These are phyloP conservation scores for Verticillium albo-atrum DNA, from an alignment of 2,329 filamentous ascomycete genomes.

Conservation along the genomic window DNA sequence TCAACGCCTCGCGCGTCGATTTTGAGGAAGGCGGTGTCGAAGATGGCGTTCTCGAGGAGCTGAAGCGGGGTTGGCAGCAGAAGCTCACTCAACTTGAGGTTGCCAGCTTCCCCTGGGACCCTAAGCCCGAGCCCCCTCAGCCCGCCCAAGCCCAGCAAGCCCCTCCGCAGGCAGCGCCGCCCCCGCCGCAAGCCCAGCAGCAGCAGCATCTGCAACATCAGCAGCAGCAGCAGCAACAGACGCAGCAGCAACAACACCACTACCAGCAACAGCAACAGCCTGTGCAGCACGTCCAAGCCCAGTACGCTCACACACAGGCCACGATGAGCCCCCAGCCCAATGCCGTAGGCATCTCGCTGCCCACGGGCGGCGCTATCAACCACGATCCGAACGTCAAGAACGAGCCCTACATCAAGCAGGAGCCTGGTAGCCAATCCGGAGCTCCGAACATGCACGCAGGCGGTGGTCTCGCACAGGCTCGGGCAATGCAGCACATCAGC, in stretches of 20 bases:
- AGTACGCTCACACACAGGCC: slow-evolving; percentile 23
- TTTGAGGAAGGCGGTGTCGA: slow-evolving; percentile 97
- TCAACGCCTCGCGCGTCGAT: slow-evolving; percentile 86
- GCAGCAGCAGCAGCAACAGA: slow-evolving; percentile 15
- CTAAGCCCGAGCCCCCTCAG: slow-evolving; percentile 62
- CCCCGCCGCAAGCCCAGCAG: slow-evolving; percentile 6
- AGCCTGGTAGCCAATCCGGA: slow-evolving; percentile 30
- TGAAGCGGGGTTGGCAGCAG: slow-evolving; percentile 86
- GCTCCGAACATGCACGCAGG: slow-evolving; percentile 18
- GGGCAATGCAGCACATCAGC: slow-evolving; percentile 53
- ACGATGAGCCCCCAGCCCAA: slow-evolving; percentile 28
- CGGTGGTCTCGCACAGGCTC: slow-evolving; percentile 40
- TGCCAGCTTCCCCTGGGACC: slow-evolving; percentile 93
- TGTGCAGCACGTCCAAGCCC: slow-evolving; percentile 7
- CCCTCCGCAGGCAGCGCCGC: slow-evolving; percentile 21
- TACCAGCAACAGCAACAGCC: slow-evolving; percentile 1
- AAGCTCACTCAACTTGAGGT: slow-evolving; percentile 83
- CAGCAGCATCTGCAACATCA: neutral
- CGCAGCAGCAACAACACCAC: slow-evolving; percentile 16
- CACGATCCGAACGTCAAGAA: slow-evolving; percentile 33
- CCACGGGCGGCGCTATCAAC: slow-evolving; percentile 27
- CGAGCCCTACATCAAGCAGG: slow-evolving; percentile 44
- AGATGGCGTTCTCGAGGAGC: slow-evolving; percentile 76
- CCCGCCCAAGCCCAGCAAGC: slow-evolving; percentile 23
- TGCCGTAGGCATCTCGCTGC: slow-evolving; percentile 21